phyloP scores from a whole-genome alignment of 139 green algal species.

The Chlamydomonas schloesseri region DNA sequence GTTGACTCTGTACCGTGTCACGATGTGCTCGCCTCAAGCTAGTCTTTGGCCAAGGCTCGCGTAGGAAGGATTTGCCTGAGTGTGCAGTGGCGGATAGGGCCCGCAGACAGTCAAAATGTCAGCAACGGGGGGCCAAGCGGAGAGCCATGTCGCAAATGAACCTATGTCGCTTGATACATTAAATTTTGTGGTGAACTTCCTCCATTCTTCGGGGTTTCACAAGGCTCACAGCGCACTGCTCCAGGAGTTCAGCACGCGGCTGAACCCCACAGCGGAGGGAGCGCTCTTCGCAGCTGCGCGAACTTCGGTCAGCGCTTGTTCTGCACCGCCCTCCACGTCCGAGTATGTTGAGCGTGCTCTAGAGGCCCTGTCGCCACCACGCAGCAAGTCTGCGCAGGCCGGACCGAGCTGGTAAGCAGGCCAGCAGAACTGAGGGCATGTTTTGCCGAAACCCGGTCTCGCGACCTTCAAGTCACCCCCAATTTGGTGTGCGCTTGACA shows the following conservation, averaged over 20 bases:
- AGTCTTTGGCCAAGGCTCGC: too few species aligned
- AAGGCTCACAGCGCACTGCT: slow-evolving; percentile 64
- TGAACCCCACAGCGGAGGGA: slow-evolving; percentile 29
- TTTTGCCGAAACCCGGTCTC: not conserved
- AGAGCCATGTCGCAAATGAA: too few species aligned
- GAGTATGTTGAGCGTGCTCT: slow-evolving; percentile 26
- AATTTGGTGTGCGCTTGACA: too few species aligned
- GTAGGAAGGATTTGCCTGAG: too few species aligned
- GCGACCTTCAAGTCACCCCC: not conserved
- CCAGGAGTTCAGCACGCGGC: slow-evolving; percentile 64
- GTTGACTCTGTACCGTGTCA: too few species aligned
- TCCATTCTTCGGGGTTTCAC: slow-evolving; percentile 71
- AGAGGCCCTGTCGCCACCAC: slow-evolving; percentile 6
- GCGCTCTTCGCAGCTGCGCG: not conserved
- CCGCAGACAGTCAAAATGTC: too few species aligned
- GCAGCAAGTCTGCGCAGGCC: slow-evolving; percentile 20
- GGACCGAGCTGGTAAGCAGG: not conserved
- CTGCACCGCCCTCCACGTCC: not conserved
- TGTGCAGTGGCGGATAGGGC: too few species aligned
- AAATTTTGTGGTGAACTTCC: slow-evolving; percentile 56
- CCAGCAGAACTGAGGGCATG: not conserved
- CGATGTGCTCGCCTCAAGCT: too few species aligned
- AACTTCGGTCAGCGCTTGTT: not conserved
- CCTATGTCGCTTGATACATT: slow-evolving; percentile 6
- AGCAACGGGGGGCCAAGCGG: too few species aligned